Percentiles rank a stretch among this genome's conserved stretches.
Evolutionary conservation across 345 rosid genomes (phyloP).

Genomic region (Schrenkiella parvula): DNA sequence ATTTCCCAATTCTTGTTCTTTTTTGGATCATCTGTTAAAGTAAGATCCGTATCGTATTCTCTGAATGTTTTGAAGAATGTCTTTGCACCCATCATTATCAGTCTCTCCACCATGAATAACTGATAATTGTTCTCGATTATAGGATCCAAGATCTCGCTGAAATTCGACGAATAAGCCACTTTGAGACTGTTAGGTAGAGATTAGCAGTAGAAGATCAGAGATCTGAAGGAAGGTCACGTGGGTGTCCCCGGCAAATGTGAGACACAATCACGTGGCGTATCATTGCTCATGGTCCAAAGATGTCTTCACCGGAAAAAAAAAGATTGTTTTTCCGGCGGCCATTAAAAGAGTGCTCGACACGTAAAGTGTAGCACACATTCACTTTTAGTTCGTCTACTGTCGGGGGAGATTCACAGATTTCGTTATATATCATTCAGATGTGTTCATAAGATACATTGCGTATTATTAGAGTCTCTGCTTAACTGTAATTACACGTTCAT

Average conservation of each 20-base stretch:
- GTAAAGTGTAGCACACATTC: neutral
- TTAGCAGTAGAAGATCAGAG: constrained; percentile 31
- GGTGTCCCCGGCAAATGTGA: constrained; percentile 12
- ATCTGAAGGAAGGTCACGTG: constrained; percentile 22
- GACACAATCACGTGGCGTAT: constrained; percentile 23
- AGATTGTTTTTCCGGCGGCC: neutral
- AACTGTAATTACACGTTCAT: neutral
- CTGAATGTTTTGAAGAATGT: constrained; percentile 74
- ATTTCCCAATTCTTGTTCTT: constrained; percentile 87
- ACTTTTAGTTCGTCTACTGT: neutral
- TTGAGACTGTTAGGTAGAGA: constrained; percentile 54
- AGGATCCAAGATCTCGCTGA: constrained; percentile 60
- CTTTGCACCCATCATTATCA: constrained; percentile 81
- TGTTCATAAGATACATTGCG: neutral
- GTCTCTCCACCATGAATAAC: constrained; percentile 88
- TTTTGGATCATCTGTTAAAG: constrained; percentile 86
- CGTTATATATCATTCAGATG: neutral
- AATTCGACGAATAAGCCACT: constrained; percentile 81
- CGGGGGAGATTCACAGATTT: neutral
- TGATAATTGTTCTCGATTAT: constrained; percentile 78
- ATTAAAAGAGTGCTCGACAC: constrained; percentile 11
- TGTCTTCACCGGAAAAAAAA: neutral
- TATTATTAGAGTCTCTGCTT: neutral
- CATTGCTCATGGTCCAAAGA: constrained; percentile 12
- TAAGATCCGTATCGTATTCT: constrained; percentile 63